A percentile compares a stretch with the other conserved stretches of the same genome.
Evolutionary conservation across 2,329 filamentous ascomycete genomes (phyloP).

Genomic region (Colletotrichum tropicale): DNA sequence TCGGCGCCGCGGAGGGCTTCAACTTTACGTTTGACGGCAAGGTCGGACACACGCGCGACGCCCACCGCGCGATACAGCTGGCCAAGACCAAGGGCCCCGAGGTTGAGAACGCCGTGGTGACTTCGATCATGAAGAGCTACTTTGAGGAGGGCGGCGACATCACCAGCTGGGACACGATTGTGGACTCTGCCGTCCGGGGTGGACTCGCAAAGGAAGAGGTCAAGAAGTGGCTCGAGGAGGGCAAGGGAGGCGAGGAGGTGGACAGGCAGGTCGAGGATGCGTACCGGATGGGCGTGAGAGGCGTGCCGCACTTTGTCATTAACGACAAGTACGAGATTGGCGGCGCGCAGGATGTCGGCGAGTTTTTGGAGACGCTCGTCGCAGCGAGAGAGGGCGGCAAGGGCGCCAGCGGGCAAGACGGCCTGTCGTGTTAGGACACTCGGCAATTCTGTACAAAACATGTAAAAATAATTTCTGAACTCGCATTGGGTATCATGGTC

Average conservation of each 20-base stretch:
- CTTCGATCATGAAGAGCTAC: constrained; percentile 68
- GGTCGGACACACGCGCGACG: constrained; percentile 79
- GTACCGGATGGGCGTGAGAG: constrained; percentile 57
- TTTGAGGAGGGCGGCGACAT: constrained; percentile 71
- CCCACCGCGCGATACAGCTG: constrained; percentile 77
- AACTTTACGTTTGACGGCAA: constrained; percentile 73
- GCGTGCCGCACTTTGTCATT: constrained; percentile 79
- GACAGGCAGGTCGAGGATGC: constrained; percentile 60
- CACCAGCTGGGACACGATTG: constrained; percentile 58
- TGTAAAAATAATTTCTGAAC: background rate
- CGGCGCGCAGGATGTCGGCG: constrained; percentile 73
- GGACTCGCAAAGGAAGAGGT: constrained; percentile 59
- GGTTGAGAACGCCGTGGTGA: constrained; percentile 63
- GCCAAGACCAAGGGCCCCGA: constrained; percentile 56
- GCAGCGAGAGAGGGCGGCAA: constrained; percentile 41
- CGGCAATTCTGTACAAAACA: background rate
- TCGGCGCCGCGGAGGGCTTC: constrained; percentile 72
- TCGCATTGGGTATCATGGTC: constrained; percentile 11
- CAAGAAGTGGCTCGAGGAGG: constrained; percentile 56
- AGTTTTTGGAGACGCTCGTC: constrained; percentile 71
- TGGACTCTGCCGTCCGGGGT: constrained; percentile 55
- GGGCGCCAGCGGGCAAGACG: background rate
- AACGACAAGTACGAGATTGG: constrained; percentile 70
- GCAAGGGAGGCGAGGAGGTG: constrained; percentile 60
- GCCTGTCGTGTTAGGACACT: constrained; percentile 6